A percentile compares a stretch with the other conserved stretches of the same genome.
Evolutionary conservation across 2,329 filamentous ascomycete species (phyloP).

Genomic region (Aspergillus pseudonomiae): DNA sequence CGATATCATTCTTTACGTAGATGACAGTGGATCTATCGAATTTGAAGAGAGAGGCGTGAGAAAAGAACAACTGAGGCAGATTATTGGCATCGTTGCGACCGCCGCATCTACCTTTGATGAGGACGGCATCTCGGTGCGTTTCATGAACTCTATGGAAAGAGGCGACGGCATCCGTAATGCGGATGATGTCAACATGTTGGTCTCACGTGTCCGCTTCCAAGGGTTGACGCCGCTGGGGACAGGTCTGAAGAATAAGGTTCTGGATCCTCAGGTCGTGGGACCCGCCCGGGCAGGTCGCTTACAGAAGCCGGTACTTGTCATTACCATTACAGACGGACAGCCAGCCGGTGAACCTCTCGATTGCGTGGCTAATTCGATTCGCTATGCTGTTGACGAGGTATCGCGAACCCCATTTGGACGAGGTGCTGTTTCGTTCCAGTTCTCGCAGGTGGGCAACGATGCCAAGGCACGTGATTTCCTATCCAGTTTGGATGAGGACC

Average conservation of each 20-base stretch:
- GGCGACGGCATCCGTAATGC: conserved; percentile 60
- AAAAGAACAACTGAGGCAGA: conserved; percentile 67
- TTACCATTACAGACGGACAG: conserved; percentile 68
- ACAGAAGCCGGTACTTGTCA: conserved; percentile 66
- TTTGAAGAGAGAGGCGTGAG: conserved; percentile 69
- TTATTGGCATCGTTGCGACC: conserved; percentile 64
- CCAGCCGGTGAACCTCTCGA: conserved; percentile 64
- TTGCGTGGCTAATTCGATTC: conserved; percentile 61
- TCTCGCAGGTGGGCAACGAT: conserved; percentile 71
- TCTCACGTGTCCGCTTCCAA: conserved; percentile 63
- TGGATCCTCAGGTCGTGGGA: conserved; percentile 62
- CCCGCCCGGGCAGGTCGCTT: conserved; percentile 57
- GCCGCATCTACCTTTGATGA: conserved; percentile 70
- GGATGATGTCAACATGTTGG: conserved; percentile 61
- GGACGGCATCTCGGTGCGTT: conserved; percentile 68
- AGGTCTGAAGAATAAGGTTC: conserved; percentile 63
- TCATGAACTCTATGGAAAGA: conserved; percentile 65
- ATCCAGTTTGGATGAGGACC: conserved; percentile 65
- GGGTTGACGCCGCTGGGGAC: conserved; percentile 70
- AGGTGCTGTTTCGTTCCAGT: conserved; percentile 67
- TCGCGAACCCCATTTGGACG: conserved; percentile 56
- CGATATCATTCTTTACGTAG: conserved; percentile 66
- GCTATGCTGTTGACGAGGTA: conserved; percentile 56
- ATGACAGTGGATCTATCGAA: conserved; percentile 71
- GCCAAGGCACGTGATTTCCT: conserved; percentile 66